Evolutionary conservation across 2,329 filamentous ascomycete genomes (phyloP).

Genomic region (Blastomyces silverae): DNA sequence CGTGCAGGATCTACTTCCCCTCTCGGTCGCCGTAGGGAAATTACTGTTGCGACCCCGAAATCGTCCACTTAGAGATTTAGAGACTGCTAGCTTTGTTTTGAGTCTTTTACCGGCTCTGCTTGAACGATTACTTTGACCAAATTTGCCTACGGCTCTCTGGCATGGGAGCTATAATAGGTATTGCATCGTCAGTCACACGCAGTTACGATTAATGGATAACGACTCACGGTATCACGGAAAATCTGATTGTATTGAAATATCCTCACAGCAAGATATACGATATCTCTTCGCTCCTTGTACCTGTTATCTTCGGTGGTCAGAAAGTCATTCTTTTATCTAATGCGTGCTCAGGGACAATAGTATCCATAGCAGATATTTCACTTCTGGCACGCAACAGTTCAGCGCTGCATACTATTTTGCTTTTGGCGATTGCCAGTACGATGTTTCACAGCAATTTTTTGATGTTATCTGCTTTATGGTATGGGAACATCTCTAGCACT

Average conservation of each 20-base stretch:
- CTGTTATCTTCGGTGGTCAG: not conserved
- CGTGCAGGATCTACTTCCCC: slow-evolving; percentile 36
- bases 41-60: slow-evolving; percentile 33
- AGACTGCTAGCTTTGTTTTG: not conserved
- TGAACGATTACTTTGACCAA: not conserved
- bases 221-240: slow-evolving; percentile 7
- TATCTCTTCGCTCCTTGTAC: not conserved
- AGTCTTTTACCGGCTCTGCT: not conserved
- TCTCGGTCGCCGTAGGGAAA: slow-evolving; percentile 36
- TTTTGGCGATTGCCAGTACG: not conserved
- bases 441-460: slow-evolving; percentile 9
- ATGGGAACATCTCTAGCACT: slow-evolving; percentile 10
- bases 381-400: not conserved
- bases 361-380: not conserved
- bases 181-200: slow-evolving; percentile 4
- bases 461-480: slow-evolving; percentile 7
- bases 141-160: not conserved
- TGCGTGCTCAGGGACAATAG: not conserved
- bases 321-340: not conserved
- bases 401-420: slow-evolving; percentile 12
- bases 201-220: slow-evolving; percentile 13
- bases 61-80: slow-evolving; percentile 26
- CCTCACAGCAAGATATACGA: not conserved
- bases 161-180: not conserved
- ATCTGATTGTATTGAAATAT: not conserved